Evolutionary conservation across 2,329 filamentous ascomycete species (phyloP), one percentile per base, ranked within the genome.

Genomic region (Lecanosticta acicola): DNA sequence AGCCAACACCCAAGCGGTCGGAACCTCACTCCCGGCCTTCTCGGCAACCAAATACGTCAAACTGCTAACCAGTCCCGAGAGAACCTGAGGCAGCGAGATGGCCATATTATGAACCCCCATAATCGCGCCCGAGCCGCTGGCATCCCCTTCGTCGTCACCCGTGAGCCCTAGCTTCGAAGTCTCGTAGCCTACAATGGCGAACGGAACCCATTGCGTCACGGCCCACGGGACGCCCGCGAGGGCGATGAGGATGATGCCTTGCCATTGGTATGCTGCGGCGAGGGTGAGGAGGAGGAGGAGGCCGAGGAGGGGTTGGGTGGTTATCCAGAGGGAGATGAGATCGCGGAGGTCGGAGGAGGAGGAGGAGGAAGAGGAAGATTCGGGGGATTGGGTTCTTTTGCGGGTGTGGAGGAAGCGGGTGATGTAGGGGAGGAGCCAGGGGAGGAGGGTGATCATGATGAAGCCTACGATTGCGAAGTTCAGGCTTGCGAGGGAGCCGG

Each of bases 91-190:
- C 20, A 55, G 21, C 0, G 50, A 53, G n/a, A 55, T 55, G 2
- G 53, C 53, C 43, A 55, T 47, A 21, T 55, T 55, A 36, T 55
- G 53, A 4, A 55, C 50, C 1, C 53, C 53, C 3, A 55, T 35
- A 4, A 53, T 55, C 1, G 53, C 53, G 13, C 53, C 50, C 4
- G 53, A 43, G n/a, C 49, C 34, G 16, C 39, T 49, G 4, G 50
- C 49, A n/a, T 33, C 43, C 3, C 43, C 36, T 13, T 43, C 40
- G 13, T 42, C 41, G 14, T 42, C 44, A 11, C 41, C 47, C 7
- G 44, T 48, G 10, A 53, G 39, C 9, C 48, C 50, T 11, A 53
- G 35, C 20, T 45, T 46, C 2, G 48, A 49, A 3, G 45, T 46
- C 39, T 55, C 53, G 29, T 49, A 53, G 1, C 53, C 53, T 20